phyloP scores from a whole-genome alignment of 371 early-diverging fungal genomes.

The Mucor circinelloides region DNA sequence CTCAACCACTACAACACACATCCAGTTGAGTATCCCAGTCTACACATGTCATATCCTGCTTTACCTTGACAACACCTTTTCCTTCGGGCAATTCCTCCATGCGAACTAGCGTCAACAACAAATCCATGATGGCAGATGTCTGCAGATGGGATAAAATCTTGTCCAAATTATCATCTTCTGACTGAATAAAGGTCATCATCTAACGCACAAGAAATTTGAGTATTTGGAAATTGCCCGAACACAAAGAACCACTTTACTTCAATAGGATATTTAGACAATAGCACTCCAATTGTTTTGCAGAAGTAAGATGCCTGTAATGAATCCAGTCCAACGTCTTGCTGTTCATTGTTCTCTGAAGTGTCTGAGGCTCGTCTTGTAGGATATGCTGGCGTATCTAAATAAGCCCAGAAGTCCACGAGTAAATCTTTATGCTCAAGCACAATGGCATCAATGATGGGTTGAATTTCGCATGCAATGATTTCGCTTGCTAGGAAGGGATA shows the following conservation, averaged over 20 bases:
- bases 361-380: conserved; percentile 19
- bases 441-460: conserved; percentile 77
- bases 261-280: conserved; percentile 80
- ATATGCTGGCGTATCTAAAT: conserved; percentile 70
- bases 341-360: conserved; percentile 1
- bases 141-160: conserved; percentile 80
- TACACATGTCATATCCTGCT: not conserved
- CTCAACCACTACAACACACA: conserved; percentile 74
- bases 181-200: conserved; percentile 71
- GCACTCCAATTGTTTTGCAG: conserved; percentile 80
- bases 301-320: conserved; percentile 85
- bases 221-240: conserved; percentile 4
- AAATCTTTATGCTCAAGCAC: conserved; percentile 60
- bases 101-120: conserved; percentile 88
- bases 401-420: conserved; percentile 76
- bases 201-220: not conserved
- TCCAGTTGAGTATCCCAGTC: not conserved
- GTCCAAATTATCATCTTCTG: conserved; percentile 57
- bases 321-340: conserved; percentile 30
- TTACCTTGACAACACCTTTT: conserved; percentile 75
- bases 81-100: conserved; percentile 89
- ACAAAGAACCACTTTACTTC: conserved; percentile 52
- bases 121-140: conserved; percentile 86
- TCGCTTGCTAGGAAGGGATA: conserved; percentile 87
- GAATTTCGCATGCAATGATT: conserved; percentile 84